These are phyloP conservation scores for Thuidium tamariscinum DNA, from an alignment of 225 moss, liverwort and hornwort genomes.

Conservation along the genomic window DNA sequence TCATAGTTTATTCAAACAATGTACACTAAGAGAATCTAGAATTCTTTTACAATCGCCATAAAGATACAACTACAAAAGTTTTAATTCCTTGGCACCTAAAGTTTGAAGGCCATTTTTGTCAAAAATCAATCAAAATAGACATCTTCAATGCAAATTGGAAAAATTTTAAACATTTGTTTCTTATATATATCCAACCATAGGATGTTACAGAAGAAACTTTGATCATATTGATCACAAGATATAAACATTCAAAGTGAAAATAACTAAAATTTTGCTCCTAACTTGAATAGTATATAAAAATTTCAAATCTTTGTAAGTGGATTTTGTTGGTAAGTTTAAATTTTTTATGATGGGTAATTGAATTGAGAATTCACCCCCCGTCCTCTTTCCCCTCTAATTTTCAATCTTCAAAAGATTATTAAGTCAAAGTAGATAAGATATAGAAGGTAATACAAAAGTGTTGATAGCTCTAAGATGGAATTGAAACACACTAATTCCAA, in stretches of 20 bases:
- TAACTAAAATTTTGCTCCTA: background rate
- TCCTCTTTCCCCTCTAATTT: accelerated
- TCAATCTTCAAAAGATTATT: background rate
- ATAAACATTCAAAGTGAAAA: background rate
- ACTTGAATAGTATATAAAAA: background rate
- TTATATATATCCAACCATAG: accelerated
- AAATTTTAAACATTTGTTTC: background rate
- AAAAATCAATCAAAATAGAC: background rate
- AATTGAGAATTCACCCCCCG: accelerated
- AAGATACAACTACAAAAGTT: accelerated
- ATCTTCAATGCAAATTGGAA: background rate
- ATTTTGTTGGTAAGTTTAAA: too few relatives aligned
- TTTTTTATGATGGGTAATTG: background rate
- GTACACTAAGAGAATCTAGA: accelerated
- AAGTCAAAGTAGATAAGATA: accelerated
- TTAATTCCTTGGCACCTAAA: background rate
- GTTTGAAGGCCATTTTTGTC: accelerated
- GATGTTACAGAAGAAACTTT: background rate
- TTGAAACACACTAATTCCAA: accelerated
- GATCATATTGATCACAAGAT: accelerated
- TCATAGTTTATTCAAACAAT: background rate
- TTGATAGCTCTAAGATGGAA: background rate
- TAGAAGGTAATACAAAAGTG: background rate
- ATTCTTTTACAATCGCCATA: background rate
- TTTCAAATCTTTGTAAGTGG: background rate